Conservation (phyloP, 2,329 filamentous ascomycete species). For the Aplosporella prunicola region DNA sequence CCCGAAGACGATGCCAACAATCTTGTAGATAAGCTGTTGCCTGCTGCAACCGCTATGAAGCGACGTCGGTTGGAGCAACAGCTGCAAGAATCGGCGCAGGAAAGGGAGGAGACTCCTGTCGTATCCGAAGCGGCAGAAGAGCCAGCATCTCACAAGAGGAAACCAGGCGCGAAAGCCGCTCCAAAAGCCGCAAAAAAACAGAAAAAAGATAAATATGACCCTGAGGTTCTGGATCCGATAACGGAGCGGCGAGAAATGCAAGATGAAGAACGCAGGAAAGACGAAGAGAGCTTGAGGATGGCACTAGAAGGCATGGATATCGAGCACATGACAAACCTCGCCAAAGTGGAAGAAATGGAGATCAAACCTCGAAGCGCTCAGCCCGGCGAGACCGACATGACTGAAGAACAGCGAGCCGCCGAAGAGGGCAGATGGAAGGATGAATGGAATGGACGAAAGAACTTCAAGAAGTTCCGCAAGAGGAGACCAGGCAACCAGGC, state of each 20-base stretch:
- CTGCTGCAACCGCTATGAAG: slow-evolving; percentile 69
- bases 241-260: slow-evolving; percentile 44
- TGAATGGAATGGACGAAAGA: slow-evolving; percentile 86
- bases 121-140: slow-evolving; percentile 30
- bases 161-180: slow-evolving; percentile 5
- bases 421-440: slow-evolving; percentile 65
- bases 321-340: slow-evolving; percentile 61
- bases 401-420: slow-evolving; percentile 28
- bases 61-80: slow-evolving; percentile 46
- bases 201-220: slow-evolving; percentile 58
- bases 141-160: background rate
- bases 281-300: slow-evolving; percentile 53
- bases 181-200: slow-evolving; percentile 26
- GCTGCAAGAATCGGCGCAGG: background rate
- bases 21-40: slow-evolving; percentile 45
- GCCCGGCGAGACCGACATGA: background rate
- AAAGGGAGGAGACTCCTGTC: background rate
- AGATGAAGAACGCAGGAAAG: slow-evolving; percentile 44
- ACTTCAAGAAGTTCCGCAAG: slow-evolving; percentile 81
- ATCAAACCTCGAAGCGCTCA: slow-evolving; percentile 38
- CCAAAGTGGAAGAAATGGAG: slow-evolving; percentile 68
- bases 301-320: slow-evolving; percentile 58
- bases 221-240: no score
- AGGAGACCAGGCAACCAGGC: slow-evolving; percentile 34
- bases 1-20: slow-evolving; percentile 49